phyloP scores from a whole-genome alignment of 768 basidiomycete genomes.

The Termitomyces sp. region DNA sequence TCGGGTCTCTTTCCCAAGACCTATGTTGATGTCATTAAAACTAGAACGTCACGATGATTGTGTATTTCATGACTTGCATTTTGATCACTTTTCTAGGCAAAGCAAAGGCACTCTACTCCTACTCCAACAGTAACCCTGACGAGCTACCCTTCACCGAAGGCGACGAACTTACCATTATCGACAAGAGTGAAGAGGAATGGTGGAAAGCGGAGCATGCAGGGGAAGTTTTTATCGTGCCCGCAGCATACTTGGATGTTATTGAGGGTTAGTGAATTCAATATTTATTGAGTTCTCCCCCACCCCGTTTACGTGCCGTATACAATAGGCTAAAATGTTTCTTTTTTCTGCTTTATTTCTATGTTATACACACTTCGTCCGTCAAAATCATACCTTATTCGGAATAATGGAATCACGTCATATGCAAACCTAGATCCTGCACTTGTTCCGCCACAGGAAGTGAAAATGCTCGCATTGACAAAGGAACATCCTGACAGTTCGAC shows the following conservation, averaged over 20 bases:
- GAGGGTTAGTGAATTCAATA: constrained; percentile 79
- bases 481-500: constrained; percentile 3
- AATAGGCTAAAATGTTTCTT: constrained; percentile 76
- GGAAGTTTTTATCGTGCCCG: constrained; percentile 84
- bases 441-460: neutral
- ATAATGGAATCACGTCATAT: constrained; percentile 20
- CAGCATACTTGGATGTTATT: constrained; percentile 79
- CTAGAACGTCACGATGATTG: constrained; percentile 41
- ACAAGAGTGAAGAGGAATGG: constrained; percentile 83
- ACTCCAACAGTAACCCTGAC: constrained; percentile 62
- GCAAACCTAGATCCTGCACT: constrained; percentile 5
- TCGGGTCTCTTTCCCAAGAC: constrained; percentile 88
- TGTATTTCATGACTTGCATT: neutral
- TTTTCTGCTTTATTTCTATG: constrained; percentile 50
- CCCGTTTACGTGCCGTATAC: constrained; percentile 52
- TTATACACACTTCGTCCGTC: constrained; percentile 22
- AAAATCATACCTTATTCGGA: constrained; percentile 26
- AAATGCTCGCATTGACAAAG: neutral
- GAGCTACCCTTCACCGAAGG: constrained; percentile 86
- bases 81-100: constrained; percentile 32
- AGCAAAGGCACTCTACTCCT: constrained; percentile 79
- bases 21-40: constrained; percentile 70
- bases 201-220: constrained; percentile 93
- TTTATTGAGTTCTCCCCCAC: constrained; percentile 44
- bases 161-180: constrained; percentile 72